Evolutionary conservation across 345 rosid species (phyloP), one percentile per base, ranked within the genome.

Genomic region (Bretschneidera sinensis): DNA sequence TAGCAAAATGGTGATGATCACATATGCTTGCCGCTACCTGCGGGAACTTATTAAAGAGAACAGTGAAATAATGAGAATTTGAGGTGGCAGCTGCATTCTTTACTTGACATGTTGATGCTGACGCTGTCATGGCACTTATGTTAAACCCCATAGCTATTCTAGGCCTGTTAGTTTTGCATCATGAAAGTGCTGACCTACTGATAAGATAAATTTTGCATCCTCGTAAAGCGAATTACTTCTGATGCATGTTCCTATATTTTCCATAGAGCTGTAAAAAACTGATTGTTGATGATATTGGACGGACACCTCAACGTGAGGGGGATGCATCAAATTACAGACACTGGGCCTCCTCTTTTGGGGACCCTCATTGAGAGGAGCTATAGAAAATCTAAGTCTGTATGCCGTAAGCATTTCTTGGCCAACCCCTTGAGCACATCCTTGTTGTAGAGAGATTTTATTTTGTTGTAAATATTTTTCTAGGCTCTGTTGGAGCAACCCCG

Each of bases 221-320:
- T n/a, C n/a, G n/a, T n/a, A n/a, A n/a, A n/a, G n/a, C n/a, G n/a
- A n/a, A n/a, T n/a, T n/a, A 28, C 51, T 33, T 54, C 34, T 34
- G 15, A 54, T 51, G 6, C 50, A 21, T 48, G 5, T 43, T 60
- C 60, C 45, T 23, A 4, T 17, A 43, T 47, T 57, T 43, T 54
- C 20, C 72, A 25, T 49, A 94, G 97, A 86, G 89, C 68, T 86
- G 95, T 69, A 73, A 82, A 79, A 79, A 63, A 65, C 74, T 94
- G 55, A 43, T 90, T 90, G 72, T 71, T 81, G 64, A 90, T 90
- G 96, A 71, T 72, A 72, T 76, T 84, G 54, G 95, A 94, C n/a
- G 72, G 74, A 60, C 90, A 90, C 74, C 65, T 86, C 9, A 69
- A 59, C 1, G 79, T 78, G 64, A 83, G 82, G 76, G 83, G 74